Conservation (phyloP, 2,329 filamentous ascomycete species). For the Sporothrix luriei region DNA sequence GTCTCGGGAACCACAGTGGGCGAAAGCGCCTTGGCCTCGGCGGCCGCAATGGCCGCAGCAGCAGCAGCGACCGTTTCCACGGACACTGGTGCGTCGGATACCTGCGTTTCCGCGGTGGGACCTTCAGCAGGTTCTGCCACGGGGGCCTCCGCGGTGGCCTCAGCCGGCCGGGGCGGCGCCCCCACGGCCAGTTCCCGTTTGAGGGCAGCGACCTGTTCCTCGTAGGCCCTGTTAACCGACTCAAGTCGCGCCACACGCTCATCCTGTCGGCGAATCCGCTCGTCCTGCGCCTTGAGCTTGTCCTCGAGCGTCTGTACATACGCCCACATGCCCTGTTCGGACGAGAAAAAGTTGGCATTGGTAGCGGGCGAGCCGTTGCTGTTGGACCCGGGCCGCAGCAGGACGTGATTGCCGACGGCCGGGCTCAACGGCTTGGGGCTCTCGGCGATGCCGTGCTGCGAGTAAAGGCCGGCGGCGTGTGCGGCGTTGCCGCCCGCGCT, state of each 20-base stretch:
- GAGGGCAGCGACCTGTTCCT: slow-evolving; percentile 45
- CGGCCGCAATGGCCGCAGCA: neutral
- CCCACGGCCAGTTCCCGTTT: slow-evolving; percentile 42
- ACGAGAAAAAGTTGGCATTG: slow-evolving; percentile 68
- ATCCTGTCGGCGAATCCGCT: slow-evolving; percentile 45
- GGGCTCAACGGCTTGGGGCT: slow-evolving; percentile 83
- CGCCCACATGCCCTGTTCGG: slow-evolving; percentile 67
- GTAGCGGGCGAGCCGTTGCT: slow-evolving; percentile 48
- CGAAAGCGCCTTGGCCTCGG: neutral
- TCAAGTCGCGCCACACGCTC: slow-evolving; percentile 44
- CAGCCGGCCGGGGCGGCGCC: neutral
- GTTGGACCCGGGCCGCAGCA: neutral
- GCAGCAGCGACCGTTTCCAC: slow-evolving; percentile 4
- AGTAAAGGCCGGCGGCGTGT: slow-evolving; percentile 59
- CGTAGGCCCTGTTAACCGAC: slow-evolving; percentile 45
- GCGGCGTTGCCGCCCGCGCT: slow-evolving; percentile 38
- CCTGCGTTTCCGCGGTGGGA: neutral
- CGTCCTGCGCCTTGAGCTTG: slow-evolving; percentile 51
- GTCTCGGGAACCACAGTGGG: neutral
- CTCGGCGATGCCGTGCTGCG: slow-evolving; percentile 73
- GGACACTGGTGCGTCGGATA: neutral
- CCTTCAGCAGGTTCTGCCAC: neutral
- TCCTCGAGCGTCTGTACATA: slow-evolving; percentile 73
- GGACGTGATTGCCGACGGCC: slow-evolving; percentile 21
- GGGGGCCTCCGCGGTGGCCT: neutral